phyloP scores from a whole-genome alignment of 1,139 yeast species.

The Saccharomyces hybrid region DNA sequence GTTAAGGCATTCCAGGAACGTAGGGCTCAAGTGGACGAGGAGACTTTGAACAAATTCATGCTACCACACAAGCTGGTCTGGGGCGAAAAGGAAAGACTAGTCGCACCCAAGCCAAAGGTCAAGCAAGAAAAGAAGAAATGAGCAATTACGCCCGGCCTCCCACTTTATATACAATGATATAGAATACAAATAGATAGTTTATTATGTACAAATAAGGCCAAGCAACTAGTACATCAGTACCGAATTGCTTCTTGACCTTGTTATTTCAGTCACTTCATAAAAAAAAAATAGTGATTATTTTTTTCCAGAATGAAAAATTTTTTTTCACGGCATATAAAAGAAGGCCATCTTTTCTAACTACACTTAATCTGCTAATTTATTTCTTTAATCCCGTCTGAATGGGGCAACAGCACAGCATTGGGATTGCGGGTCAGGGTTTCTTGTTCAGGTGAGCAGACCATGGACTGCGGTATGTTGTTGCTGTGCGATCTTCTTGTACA shows the following conservation, averaged over 20 bases:
- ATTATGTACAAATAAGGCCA: no score
- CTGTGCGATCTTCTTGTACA: not conserved
- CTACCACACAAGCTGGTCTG: conserved; percentile 72
- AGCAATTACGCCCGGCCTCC: not conserved
- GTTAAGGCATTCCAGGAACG: conserved; percentile 75
- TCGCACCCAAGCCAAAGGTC: conserved; percentile 54
- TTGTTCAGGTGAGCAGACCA: not conserved
- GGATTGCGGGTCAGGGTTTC: not conserved
- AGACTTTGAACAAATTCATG: conserved; percentile 66
- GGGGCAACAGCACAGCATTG: not conserved
- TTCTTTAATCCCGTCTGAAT: not conserved
- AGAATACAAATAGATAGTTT: not conserved
- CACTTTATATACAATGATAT: not conserved
- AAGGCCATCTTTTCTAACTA: not conserved
- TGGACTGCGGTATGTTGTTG: not conserved
- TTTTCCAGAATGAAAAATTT: not conserved
- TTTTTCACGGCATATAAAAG: not conserved
- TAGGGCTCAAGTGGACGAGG: conserved; percentile 60
- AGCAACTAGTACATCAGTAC: no score
- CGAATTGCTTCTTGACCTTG: not conserved
- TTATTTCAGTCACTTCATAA: not conserved
- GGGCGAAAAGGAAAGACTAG: conserved; percentile 65
- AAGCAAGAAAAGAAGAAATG: conserved; percentile 19
- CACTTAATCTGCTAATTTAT: no score
- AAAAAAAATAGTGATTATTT: not conserved